These are phyloP conservation scores for Ceratocystis papillata DNA, from an alignment of 2,329 filamentous ascomycete species.

Conservation along the genomic window DNA sequence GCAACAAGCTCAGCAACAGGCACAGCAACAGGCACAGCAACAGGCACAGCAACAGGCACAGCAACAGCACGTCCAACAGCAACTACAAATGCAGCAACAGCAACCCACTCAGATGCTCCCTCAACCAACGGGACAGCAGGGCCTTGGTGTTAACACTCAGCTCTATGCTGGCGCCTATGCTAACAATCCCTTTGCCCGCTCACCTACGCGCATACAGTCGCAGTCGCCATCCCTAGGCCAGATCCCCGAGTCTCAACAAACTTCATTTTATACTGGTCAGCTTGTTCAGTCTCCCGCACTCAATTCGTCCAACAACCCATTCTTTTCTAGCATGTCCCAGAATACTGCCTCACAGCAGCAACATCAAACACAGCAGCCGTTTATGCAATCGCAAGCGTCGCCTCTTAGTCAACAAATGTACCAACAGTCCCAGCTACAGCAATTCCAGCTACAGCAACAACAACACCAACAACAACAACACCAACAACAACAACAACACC, in stretches of 20 bases:
- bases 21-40: slow-evolving; percentile 13
- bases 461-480: slow-evolving; percentile 32
- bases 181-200: slow-evolving; percentile 42
- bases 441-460: slow-evolving; percentile 27
- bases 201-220: slow-evolving; percentile 42
- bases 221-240: slow-evolving; percentile 41
- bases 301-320: slow-evolving; percentile 31
- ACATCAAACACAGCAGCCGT: slow-evolving; percentile 25
- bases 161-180: slow-evolving; percentile 31
- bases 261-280: slow-evolving; percentile 33
- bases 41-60: slow-evolving; percentile 28
- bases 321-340: slow-evolving; percentile 30
- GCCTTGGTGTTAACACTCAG: slow-evolving; percentile 35
- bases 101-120: slow-evolving; percentile 19
- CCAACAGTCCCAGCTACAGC: slow-evolving; percentile 27
- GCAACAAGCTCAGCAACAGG: slow-evolving; percentile 38
- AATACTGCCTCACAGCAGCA: slow-evolving; percentile 28
- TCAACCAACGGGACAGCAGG: slow-evolving; percentile 29
- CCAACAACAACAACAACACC: slow-evolving; percentile 29
- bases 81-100: slow-evolving; percentile 16
- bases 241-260: slow-evolving; percentile 42
- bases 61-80: slow-evolving; percentile 18
- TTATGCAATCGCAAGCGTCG: slow-evolving; percentile 15
- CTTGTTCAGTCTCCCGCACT: slow-evolving; percentile 14
- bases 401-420: slow-evolving; percentile 25